Evolutionary conservation across 768 basidiomycete genomes (phyloP).

Genomic region (Paxillus rubicundulus): DNA sequence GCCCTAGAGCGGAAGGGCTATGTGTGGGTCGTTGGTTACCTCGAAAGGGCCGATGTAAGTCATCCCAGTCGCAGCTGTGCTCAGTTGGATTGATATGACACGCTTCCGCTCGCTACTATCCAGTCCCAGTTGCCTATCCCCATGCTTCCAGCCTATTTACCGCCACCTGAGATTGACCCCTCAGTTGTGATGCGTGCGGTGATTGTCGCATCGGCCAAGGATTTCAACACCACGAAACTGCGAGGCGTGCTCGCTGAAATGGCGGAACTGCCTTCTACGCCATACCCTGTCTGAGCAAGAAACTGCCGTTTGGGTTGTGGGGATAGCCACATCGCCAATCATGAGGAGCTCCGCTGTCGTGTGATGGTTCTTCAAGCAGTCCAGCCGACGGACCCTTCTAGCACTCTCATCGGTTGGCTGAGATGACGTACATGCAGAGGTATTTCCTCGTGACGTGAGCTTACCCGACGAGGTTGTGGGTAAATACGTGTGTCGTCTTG

Average conservation of each 20-base stretch:
- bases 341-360: background rate
- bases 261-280: conserved; percentile 16
- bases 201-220: conserved; percentile 44
- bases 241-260: conserved; percentile 22
- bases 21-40: conserved; percentile 55
- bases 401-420: conserved; percentile 18
- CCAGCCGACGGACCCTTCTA: conserved; percentile 14
- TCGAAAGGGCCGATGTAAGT: conserved; percentile 50
- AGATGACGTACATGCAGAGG: conserved; percentile 18
- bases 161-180: conserved; percentile 41
- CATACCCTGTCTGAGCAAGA: conserved; percentile 17
- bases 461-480: conserved; percentile 30
- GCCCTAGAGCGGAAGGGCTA: conserved; percentile 48
- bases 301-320: background rate
- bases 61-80: conserved; percentile 4
- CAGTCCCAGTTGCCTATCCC: conserved; percentile 44
- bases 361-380: conserved; percentile 12
- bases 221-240: conserved; percentile 38
- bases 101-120: conserved; percentile 10
- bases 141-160: conserved; percentile 39
- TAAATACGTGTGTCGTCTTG: conserved; percentile 7
- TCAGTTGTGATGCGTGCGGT: conserved; percentile 53
- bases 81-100: conserved; percentile 13
- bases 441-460: conserved; percentile 14
- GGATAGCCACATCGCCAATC: background rate